These are phyloP conservation scores for Xylaria sp. DNA, from an alignment of 2,329 filamentous ascomycete genomes.

Conservation along the genomic window DNA sequence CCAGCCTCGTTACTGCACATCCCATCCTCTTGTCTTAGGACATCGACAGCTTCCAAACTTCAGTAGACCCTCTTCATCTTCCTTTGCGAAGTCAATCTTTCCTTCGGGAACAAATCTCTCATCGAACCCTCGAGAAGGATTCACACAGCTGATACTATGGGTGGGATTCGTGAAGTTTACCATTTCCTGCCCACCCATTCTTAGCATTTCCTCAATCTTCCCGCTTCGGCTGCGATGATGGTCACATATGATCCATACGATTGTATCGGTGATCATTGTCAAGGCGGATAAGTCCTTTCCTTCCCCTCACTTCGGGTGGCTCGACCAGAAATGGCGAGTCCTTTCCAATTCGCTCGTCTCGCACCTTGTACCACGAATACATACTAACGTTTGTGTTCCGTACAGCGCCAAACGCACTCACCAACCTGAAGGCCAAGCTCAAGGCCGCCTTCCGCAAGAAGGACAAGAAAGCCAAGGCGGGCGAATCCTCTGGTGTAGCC, in stretches of 20 bases:
- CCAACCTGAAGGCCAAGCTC: conserved; percentile 67
- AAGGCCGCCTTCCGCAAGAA: conserved; percentile 53
- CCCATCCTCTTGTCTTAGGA: conserved; percentile 26
- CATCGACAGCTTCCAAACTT: conserved; percentile 29
- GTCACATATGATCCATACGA: conserved; percentile 8
- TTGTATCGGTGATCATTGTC: conserved; percentile 17
- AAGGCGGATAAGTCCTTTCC: conserved; percentile 1
- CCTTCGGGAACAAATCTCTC: background rate
- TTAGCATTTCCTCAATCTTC: conserved; percentile 6
- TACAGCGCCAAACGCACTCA: conserved; percentile 61
- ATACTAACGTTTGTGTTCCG: conserved; percentile 36
- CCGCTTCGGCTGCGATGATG: conserved; percentile 23
- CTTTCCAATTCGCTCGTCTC: conserved; percentile 10
- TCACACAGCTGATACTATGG: conserved; percentile 56
- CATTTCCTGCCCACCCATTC: conserved; percentile 24
- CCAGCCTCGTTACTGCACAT: conserved; percentile 20
- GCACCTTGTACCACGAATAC: conserved; percentile 23
- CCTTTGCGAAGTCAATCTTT: conserved; percentile 17
- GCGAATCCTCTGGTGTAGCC: conserved; percentile 42
- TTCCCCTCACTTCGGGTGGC: conserved; percentile 12
- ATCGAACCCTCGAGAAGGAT: conserved; percentile 7
- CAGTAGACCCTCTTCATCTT: conserved; percentile 21
- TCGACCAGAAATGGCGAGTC: conserved; percentile 18
- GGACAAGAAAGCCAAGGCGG: conserved; percentile 43
- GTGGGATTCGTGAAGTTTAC: conserved; percentile 62